phyloP scores from a whole-genome alignment of 805 yeast genomes.

The Barnettozyma populi region DNA sequence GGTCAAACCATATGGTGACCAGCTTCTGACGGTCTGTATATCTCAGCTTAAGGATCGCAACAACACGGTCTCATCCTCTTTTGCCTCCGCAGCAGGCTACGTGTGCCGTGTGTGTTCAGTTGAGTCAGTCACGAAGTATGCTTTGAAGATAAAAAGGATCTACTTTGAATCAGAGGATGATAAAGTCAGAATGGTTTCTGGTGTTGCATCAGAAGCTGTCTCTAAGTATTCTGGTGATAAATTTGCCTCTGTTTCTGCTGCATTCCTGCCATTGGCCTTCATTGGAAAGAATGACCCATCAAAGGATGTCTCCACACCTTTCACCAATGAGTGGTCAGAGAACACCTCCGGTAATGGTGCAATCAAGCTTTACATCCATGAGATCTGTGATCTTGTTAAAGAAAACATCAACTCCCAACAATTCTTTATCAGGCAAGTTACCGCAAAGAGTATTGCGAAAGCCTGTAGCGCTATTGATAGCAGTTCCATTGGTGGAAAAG shows the following conservation, averaged over 20 bases:
- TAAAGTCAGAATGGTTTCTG: constrained; percentile 45
- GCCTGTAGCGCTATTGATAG: constrained; percentile 44
- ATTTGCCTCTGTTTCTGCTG: constrained; percentile 54
- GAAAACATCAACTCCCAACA: constrained; percentile 49
- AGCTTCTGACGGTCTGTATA: constrained; percentile 51
- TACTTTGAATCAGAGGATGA: constrained; percentile 58
- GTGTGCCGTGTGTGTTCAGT: constrained; percentile 57
- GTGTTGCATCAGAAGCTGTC: constrained; percentile 58
- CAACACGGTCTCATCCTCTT: constrained; percentile 66
- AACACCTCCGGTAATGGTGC: constrained; percentile 71
- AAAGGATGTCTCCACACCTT: constrained; percentile 39
- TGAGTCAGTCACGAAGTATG: constrained; percentile 48
- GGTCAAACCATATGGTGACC: constrained; percentile 50
- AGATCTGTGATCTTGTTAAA: constrained; percentile 52
- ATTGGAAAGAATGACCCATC: constrained; percentile 67
- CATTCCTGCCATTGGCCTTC: constrained; percentile 73
- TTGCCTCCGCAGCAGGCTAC: constrained; percentile 77
- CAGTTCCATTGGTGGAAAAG: constrained; percentile 19
- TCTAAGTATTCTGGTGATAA: constrained; percentile 63
- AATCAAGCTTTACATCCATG: constrained; percentile 60
- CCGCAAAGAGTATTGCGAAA: constrained; percentile 62
- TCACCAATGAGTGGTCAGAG: constrained; percentile 71
- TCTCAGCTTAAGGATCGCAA: constrained; percentile 65
- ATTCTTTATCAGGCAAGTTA: constrained; percentile 60
- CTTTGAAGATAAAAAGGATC: constrained; percentile 41